Evolutionary conservation across 257 asterid species (phyloP).

Genomic region (Lavandula angustifolia): DNA sequence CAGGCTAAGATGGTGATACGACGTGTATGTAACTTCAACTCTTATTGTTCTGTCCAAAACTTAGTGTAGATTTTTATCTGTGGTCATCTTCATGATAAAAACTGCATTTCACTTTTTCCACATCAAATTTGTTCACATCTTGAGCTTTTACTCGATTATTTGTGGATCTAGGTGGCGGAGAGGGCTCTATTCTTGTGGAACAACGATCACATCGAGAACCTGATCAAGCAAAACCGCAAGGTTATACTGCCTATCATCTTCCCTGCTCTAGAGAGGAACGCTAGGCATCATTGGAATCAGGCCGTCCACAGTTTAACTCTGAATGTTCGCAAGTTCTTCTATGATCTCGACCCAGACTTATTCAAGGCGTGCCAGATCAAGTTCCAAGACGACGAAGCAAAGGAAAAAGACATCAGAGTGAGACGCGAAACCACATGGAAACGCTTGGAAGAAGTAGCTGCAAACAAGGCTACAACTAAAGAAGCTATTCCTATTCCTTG

Average conservation of each 20-base stretch:
- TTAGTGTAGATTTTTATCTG: background rate
- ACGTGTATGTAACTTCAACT: background rate
- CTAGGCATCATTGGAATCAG: slow-evolving; percentile 80
- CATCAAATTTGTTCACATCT: slow-evolving; percentile 3
- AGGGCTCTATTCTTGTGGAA: slow-evolving; percentile 83
- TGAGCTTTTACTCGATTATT: background rate
- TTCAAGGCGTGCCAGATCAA: slow-evolving; percentile 69
- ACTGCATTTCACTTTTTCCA: background rate
- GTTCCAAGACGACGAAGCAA: slow-evolving; percentile 67
- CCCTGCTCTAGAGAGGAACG: slow-evolving; percentile 77
- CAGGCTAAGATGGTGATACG: background rate
- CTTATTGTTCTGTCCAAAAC: background rate
- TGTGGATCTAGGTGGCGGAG: slow-evolving; percentile 66
- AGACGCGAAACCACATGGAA: slow-evolving; percentile 73
- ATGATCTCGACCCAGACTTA: slow-evolving; percentile 75
- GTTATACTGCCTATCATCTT: slow-evolving; percentile 76
- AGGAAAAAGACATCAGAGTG: slow-evolving; percentile 47
- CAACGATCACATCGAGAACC: slow-evolving; percentile 74
- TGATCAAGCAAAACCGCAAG: slow-evolving; percentile 68
- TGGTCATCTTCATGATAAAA: background rate
- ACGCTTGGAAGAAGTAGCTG: slow-evolving; percentile 62
- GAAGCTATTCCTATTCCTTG: slow-evolving; percentile 60
- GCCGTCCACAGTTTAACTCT: slow-evolving; percentile 74
- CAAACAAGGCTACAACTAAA: slow-evolving; percentile 46
- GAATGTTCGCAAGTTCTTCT: slow-evolving; percentile 68